These are phyloP conservation scores for Pochonia chlamydosporia DNA, from an alignment of 2,329 filamentous ascomycete species.

Conservation along the genomic window DNA sequence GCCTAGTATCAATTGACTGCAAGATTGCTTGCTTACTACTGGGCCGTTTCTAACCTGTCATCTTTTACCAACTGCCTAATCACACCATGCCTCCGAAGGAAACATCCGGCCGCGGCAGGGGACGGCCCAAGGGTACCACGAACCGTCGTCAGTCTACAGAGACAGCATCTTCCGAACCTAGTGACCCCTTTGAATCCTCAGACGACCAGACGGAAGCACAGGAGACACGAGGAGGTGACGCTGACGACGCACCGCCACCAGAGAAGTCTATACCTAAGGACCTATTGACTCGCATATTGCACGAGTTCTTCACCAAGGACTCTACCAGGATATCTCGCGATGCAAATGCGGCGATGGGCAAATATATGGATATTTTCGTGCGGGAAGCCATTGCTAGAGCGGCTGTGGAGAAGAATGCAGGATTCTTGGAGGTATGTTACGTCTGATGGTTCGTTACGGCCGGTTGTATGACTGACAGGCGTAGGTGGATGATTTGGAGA, in stretches of 20 bases:
- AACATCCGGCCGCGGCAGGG: constrained; percentile 24
- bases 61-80: not conserved
- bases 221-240: constrained; percentile 11
- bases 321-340: constrained; percentile 70
- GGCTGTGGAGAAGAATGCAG: constrained; percentile 61
- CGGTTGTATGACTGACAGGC: constrained; percentile 9
- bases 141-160: constrained; percentile 17
- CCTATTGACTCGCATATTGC: constrained; percentile 69
- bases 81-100: constrained; percentile 37
- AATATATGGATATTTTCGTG: constrained; percentile 89
- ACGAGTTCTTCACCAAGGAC: constrained; percentile 70
- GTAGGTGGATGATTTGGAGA: constrained; percentile 84
- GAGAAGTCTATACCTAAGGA: constrained; percentile 60
- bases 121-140: constrained; percentile 25
- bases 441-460: not conserved
- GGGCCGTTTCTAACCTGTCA: not conserved
- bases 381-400: constrained; percentile 80
- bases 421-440: constrained; percentile 65
- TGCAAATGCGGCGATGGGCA: constrained; percentile 69
- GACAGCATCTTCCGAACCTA: constrained; percentile 19
- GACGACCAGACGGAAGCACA: constrained; percentile 21
- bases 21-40: not conserved
- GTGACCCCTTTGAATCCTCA: constrained; percentile 30
- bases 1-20: not conserved
- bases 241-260: constrained; percentile 29